A percentile compares a stretch with the other conserved stretches of the same genome.
These are phyloP conservation scores for Middelhovenomyces tepae DNA, from an alignment of 805 yeast species.

Conservation along the genomic window DNA sequence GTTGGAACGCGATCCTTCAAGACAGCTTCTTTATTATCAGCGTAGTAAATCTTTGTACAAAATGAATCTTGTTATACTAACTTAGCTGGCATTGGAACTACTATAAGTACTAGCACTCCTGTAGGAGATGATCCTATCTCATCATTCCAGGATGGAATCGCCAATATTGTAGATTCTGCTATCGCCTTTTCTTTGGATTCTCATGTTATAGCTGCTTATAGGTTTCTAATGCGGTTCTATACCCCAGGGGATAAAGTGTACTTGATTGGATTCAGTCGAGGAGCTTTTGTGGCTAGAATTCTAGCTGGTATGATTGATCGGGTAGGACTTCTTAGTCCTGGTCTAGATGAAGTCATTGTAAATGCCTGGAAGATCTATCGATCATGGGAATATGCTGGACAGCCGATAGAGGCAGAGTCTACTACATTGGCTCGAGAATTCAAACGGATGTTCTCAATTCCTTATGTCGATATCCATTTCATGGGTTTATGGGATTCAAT, in stretches of 20 bases:
- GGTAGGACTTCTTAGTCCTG: constrained; percentile 50
- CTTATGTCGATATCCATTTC: constrained; percentile 39
- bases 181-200: constrained; percentile 46
- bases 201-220: constrained; percentile 40
- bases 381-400: constrained; percentile 45
- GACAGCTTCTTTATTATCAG: constrained; percentile 9
- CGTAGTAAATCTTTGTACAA: background rate
- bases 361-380: constrained; percentile 58
- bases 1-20: constrained; percentile 9
- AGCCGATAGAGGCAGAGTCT: constrained; percentile 40
- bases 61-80: background rate
- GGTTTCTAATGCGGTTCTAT: constrained; percentile 14
- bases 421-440: constrained; percentile 40
- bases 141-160: constrained; percentile 12
- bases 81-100: constrained; percentile 51
- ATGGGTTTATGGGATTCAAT: constrained; percentile 67
- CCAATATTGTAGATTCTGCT: constrained; percentile 32
- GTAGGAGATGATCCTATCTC: constrained; percentile 4
- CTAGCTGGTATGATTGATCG: constrained; percentile 56
- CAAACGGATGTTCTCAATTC: constrained; percentile 43
- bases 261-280: constrained; percentile 33
- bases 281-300: constrained; percentile 58
- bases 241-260: constrained; percentile 16
- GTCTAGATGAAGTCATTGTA: constrained; percentile 46
- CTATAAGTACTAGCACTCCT: too few species aligned